Evolutionary conservation across 148 eudicot genomes (phyloP), one percentile per base, ranked within the genome.

Genomic region (Vaccinium darrowii): DNA sequence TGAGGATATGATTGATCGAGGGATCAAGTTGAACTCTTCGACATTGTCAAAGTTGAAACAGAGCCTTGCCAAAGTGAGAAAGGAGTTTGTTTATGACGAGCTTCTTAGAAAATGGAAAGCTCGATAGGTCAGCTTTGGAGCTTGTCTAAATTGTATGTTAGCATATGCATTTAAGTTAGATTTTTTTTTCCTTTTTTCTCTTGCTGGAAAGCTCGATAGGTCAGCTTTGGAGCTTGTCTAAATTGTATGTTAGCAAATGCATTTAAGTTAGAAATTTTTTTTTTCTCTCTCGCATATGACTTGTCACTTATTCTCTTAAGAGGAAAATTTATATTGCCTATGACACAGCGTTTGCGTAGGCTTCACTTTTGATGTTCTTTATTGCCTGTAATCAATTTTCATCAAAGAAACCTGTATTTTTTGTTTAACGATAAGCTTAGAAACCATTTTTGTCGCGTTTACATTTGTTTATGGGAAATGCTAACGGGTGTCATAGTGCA

Each of bases 1-100:
- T 15, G 91, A 93, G 75, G 96, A 94, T 87, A 92, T 96, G 94
- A 90, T 92, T 25, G 96, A 91, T 39, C 88, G 93, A n/a, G 84
- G 88, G 81, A 92, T 96, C 86, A 94, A 91, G 90, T 83, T 94
- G 92, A 90, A 80, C 84, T 91, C 96, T 51, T 83, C 88, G 13
- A 86, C 92, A 1, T 76, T 91, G 83, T 80, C 91, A 0, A 92
- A 90, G 84, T 85, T 96, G 88, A 92, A 91, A 83, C 92, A 93
- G 81, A 91, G 90, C 84, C 94, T 93, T 27, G 71, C 73, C 8
- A 92, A 91, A 84, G 88, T 80, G 54, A 93, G 94, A 57, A 94
- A 91, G 85, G 85, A 80, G 67, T 80, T 85, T 51, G 86, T 90
- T 30, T 92, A 92, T 87, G 91, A 91, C 85, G 91, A 91, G 74